These are phyloP conservation scores for Paecilomyces fulvus DNA, from an alignment of 2,329 filamentous ascomycete species.

Conservation along the genomic window DNA sequence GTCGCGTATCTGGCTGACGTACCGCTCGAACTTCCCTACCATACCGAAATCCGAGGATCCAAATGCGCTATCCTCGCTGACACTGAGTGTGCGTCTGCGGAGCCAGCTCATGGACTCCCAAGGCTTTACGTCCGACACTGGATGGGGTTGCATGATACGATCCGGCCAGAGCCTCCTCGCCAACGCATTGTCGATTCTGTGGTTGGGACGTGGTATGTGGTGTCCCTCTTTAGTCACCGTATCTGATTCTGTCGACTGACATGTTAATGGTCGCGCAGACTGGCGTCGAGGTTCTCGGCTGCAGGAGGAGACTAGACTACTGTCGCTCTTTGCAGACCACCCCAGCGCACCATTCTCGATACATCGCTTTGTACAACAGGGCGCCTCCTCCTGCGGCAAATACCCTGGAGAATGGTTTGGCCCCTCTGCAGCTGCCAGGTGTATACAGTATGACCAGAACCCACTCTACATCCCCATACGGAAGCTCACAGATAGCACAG, in stretches of 20 bases:
- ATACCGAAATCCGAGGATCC: slow-evolving; percentile 74
- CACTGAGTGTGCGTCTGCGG: slow-evolving; percentile 74
- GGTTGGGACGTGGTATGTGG: slow-evolving; percentile 64
- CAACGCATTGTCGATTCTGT: slow-evolving; percentile 66
- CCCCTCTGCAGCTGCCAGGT: slow-evolving; percentile 88
- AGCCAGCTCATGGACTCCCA: slow-evolving; percentile 68
- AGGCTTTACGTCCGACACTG: slow-evolving; percentile 86
- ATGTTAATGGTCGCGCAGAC: slow-evolving; percentile 39
- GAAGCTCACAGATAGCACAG: slow-evolving; percentile 37
- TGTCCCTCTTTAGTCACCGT: slow-evolving; percentile 11
- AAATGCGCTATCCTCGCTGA: slow-evolving; percentile 62
- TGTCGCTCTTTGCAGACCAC: slow-evolving; percentile 81
- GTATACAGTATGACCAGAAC: slow-evolving; percentile 65
- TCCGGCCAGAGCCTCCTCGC: slow-evolving; percentile 90
- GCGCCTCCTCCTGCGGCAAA: slow-evolving; percentile 79
- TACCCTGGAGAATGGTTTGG: slow-evolving; percentile 98
- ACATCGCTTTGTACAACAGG: slow-evolving; percentile 85
- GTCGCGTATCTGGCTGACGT: slow-evolving; percentile 92
- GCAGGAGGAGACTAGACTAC: slow-evolving; percentile 58
- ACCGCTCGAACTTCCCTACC: slow-evolving; percentile 73
- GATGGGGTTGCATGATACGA: slow-evolving; percentile 98
- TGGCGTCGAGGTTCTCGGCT: slow-evolving; percentile 61
- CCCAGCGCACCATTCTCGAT: slow-evolving; percentile 84
- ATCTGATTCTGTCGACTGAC: not conserved
- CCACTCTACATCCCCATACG: not conserved